phyloP scores from a whole-genome alignment of 345 rosid genomes.

The Passiflora organensis region DNA sequence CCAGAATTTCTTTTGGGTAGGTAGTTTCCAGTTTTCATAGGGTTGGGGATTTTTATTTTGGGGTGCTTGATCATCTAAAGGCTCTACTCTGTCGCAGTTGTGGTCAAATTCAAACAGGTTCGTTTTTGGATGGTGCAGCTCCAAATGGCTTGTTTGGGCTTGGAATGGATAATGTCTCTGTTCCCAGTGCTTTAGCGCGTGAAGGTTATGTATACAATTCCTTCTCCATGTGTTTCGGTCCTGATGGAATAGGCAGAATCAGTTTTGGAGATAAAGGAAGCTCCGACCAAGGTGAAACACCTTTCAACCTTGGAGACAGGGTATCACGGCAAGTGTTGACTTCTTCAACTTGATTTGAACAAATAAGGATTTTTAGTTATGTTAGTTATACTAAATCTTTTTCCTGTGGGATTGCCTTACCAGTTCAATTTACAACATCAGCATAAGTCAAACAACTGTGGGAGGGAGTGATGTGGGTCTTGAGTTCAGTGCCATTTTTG shows the following conservation, averaged over 20 bases:
- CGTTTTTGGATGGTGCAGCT: constrained; percentile 80
- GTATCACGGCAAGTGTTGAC: constrained; percentile 40
- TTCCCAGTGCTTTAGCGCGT: constrained; percentile 81
- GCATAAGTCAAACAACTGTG: constrained; percentile 48
- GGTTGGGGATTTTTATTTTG: neutral
- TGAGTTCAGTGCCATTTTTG: constrained; percentile 71
- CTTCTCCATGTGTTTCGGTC: constrained; percentile 90
- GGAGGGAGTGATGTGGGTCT: constrained; percentile 52
- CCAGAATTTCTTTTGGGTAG: constrained; percentile 64
- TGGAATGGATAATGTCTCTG: constrained; percentile 71
- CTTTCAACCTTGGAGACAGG: constrained; percentile 51
- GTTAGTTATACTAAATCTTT: constrained; percentile 8
- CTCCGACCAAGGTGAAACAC: constrained; percentile 71
- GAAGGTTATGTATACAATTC: constrained; percentile 64
- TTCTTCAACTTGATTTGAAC: neutral
- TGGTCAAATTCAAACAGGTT: constrained; percentile 81
- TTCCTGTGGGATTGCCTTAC: neutral
- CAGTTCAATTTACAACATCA: constrained; percentile 89
- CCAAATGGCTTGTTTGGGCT: constrained; percentile 97
- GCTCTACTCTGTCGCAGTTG: constrained; percentile 56
- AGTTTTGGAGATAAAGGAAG: constrained; percentile 89
- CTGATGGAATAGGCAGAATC: constrained; percentile 73
- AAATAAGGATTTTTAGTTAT: neutral
- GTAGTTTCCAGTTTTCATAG: constrained; percentile 1
- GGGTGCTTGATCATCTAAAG: neutral